phyloP scores from a whole-genome alignment of 345 rosid genomes.

The Acer saccharum region DNA sequence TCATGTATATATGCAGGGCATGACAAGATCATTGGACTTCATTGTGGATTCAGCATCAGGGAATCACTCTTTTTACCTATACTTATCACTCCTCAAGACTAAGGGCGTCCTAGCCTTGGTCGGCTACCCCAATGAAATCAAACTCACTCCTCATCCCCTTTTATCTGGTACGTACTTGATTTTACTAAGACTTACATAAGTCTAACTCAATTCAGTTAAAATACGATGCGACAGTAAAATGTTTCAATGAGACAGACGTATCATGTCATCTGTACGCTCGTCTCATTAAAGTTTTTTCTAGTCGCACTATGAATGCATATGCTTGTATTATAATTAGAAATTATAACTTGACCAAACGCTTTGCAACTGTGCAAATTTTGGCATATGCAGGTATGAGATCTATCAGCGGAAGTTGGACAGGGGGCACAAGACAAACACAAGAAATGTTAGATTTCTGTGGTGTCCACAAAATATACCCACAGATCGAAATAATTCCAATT shows the following conservation, averaged over 20 bases:
- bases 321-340: no score
- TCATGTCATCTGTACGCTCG: no score
- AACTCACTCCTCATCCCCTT: constrained; percentile 32
- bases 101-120: constrained; percentile 23
- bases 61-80: constrained; percentile 40
- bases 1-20: constrained; percentile 14
- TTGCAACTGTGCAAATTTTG: no score
- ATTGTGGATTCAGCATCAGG: constrained; percentile 39
- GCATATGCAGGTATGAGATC: constrained; percentile 24
- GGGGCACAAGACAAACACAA: constrained; percentile 34
- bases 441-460: constrained; percentile 47
- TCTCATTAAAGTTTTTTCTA: no score
- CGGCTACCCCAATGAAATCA: constrained; percentile 39
- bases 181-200: no score
- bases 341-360: no score
- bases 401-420: constrained; percentile 32
- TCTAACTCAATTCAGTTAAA: no score
- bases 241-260: no score
- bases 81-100: constrained; percentile 35
- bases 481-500: constrained; percentile 36
- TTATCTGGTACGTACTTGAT: background rate
- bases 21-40: constrained; percentile 33
- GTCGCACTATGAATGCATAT: no score
- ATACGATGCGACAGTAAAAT: no score
- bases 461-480: constrained; percentile 32